Conservation (phyloP, 805 yeast species). For the Saturnispora saitoi region DNA sequence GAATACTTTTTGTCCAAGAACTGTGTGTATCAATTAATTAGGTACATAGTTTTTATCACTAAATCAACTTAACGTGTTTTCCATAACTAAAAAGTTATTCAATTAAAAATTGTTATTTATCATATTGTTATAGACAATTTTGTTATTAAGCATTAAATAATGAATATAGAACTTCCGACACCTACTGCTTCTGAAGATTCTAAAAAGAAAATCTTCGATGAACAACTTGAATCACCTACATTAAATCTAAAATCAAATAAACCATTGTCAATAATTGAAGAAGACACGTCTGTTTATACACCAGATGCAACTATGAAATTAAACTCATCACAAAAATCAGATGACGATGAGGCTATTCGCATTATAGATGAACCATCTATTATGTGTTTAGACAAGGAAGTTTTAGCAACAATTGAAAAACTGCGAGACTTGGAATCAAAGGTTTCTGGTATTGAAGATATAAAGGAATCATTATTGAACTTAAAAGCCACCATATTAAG, state of each 20-base stretch:
- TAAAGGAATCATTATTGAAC: background rate
- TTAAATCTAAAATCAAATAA: background rate
- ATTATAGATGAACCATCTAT: background rate
- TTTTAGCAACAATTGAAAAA: background rate
- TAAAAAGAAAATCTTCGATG: background rate
- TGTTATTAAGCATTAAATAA: background rate
- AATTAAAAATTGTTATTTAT: background rate
- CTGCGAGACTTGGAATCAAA: background rate
- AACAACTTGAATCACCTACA: constrained; percentile 4
- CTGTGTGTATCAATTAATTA: too few species aligned
- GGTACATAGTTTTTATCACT: too few species aligned
- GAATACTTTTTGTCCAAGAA: too few species aligned
- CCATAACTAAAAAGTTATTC: too few species aligned
- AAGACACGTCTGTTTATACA: constrained; percentile 3
- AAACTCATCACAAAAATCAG: constrained; percentile 1
- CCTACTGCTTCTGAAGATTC: background rate
- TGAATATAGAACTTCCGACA: constrained; percentile 6
- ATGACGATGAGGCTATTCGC: background rate
- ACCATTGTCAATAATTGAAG: background rate
- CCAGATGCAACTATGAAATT: constrained; percentile 6
- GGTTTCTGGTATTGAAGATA: background rate
- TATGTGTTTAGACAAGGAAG: background rate
- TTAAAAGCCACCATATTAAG: constrained; percentile 21
- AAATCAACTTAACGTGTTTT: too few species aligned
- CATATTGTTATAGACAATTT: background rate